These are phyloP conservation scores for Ophiostoma australiae DNA, from an alignment of 2,329 filamentous ascomycete species.

Conservation along the genomic window DNA sequence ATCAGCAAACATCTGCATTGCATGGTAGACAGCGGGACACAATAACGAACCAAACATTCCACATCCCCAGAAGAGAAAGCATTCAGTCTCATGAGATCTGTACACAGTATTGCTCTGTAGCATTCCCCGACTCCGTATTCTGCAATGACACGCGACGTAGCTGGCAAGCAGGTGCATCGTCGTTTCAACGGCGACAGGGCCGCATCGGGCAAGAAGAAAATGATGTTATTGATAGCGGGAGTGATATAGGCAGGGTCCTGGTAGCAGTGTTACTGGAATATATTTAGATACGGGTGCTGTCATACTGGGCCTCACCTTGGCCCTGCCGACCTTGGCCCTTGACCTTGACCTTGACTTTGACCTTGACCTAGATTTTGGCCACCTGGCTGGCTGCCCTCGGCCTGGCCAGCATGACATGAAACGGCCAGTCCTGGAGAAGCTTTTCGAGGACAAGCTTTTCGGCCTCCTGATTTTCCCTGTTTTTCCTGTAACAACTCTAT, in stretches of 20 bases:
- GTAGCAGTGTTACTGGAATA: neutral
- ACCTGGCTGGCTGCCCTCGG: too few species aligned
- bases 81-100: neutral
- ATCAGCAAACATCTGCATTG: neutral
- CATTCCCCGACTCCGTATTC: neutral
- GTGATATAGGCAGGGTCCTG: neutral
- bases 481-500: slow-evolving; percentile 1
- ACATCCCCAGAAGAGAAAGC: neutral
- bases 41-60: neutral
- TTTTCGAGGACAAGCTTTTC: slow-evolving; percentile 8
- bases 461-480: neutral
- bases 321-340: neutral
- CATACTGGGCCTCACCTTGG: neutral
- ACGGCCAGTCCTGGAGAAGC: neutral
- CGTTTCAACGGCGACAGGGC: slow-evolving; percentile 10
- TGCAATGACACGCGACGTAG: neutral
- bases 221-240: neutral
- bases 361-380: neutral
- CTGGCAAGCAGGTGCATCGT: neutral
- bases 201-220: neutral
- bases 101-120: too few species aligned
- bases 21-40: too few species aligned
- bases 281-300: neutral
- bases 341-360: neutral
- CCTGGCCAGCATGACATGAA: neutral